Conservation (phyloP, 176 grass and related monocot species). For the Elaeis guineensis region DNA sequence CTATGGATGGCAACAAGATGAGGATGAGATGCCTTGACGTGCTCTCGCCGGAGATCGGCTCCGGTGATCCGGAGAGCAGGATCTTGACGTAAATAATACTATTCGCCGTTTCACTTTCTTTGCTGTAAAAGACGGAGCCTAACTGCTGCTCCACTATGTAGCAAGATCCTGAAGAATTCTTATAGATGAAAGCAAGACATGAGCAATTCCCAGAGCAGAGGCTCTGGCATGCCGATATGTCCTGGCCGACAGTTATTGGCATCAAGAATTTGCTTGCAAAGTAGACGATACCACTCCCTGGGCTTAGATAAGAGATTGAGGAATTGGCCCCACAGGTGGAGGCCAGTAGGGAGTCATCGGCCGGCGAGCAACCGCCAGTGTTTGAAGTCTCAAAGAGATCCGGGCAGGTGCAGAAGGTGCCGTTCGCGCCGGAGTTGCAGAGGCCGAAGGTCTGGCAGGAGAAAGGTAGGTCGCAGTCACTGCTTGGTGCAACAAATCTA, state of each 20-base stretch:
- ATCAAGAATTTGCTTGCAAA: conserved; percentile 48
- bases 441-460: conserved; percentile 44
- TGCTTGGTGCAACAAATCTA: conserved; percentile 45
- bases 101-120: background rate
- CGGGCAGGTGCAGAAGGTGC: conserved; percentile 54
- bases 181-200: conserved; percentile 61
- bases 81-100: conserved; percentile 57
- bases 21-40: conserved; percentile 19
- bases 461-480: conserved; percentile 52
- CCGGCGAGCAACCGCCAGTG: conserved; percentile 36
- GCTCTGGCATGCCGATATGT: conserved; percentile 28
- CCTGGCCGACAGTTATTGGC: conserved; percentile 23
- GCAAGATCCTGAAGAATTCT: conserved; percentile 41
- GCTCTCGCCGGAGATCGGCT: background rate
- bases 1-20: conserved; percentile 45
- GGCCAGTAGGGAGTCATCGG: conserved; percentile 46
- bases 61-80: background rate
- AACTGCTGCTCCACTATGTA: conserved; percentile 46
- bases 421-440: conserved; percentile 31
- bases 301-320: conserved; percentile 33
- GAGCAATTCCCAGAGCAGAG: conserved; percentile 62
- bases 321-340: conserved; percentile 17
- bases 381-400: conserved; percentile 25
- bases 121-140: conserved; percentile 42
- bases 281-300: conserved; percentile 34